These are phyloP conservation scores for Phyllosticta ampelicida DNA, from an alignment of 2,329 filamentous ascomycete genomes.

Conservation along the genomic window DNA sequence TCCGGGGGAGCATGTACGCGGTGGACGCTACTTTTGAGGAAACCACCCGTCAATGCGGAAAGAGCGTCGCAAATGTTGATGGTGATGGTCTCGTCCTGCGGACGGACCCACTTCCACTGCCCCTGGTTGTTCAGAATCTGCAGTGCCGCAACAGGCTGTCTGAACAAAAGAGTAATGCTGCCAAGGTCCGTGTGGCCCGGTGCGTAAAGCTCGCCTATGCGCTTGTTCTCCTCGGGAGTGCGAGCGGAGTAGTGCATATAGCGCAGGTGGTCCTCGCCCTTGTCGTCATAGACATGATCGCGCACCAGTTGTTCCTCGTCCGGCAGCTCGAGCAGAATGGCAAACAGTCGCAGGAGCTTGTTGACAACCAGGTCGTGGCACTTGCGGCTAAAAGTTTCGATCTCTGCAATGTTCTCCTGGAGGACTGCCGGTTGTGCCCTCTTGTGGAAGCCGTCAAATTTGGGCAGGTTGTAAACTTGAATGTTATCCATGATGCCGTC, in stretches of 20 bases:
- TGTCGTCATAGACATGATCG: constrained; percentile 47
- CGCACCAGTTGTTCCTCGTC: constrained; percentile 47
- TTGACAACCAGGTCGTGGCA: constrained; percentile 46
- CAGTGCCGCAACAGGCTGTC: constrained; percentile 47
- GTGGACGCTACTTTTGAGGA: constrained; percentile 41
- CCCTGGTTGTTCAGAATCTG: constrained; percentile 37
- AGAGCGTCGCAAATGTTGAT: constrained; percentile 33
- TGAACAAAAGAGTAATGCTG: constrained; percentile 46
- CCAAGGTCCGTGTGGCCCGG: constrained; percentile 48
- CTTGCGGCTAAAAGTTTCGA: constrained; percentile 41
- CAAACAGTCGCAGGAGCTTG: constrained; percentile 49
- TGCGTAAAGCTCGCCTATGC: constrained; percentile 34
- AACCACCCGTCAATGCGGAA: constrained; percentile 29
- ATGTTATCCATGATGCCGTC: constrained; percentile 42
- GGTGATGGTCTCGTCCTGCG: constrained; percentile 31
- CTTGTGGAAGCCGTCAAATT: constrained; percentile 36
- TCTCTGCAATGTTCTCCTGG: constrained; percentile 40
- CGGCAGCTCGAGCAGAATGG: constrained; percentile 49
- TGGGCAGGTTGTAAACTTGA: constrained; percentile 51
- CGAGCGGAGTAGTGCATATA: constrained; percentile 51
- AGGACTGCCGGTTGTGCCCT: constrained; percentile 37
- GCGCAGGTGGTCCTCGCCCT: constrained; percentile 50
- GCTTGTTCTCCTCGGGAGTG: constrained; percentile 36
- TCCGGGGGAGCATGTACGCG: constrained; percentile 39
- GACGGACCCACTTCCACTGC: constrained; percentile 33